Evolutionary conservation across 2,329 filamentous ascomycete genomes (phyloP).

Genomic region (Coniochaeta sp.): DNA sequence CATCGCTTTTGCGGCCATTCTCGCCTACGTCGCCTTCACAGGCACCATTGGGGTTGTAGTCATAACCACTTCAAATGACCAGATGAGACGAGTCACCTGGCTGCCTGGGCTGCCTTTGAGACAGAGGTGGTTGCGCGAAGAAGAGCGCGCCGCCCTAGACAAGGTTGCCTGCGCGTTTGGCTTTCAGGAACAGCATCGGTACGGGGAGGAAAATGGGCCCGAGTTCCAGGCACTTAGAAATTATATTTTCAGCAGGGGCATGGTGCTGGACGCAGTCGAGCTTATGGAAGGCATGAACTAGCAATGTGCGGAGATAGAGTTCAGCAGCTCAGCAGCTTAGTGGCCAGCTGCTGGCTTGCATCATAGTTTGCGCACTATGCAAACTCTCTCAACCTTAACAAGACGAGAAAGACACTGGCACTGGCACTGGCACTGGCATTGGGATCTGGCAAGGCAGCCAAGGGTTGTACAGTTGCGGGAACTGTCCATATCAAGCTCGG

Average conservation of each 20-base stretch:
- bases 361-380: background rate
- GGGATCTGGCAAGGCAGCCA: background rate
- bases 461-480: background rate
- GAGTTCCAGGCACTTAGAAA: constrained; percentile 86
- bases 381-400: background rate
- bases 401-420: background rate
- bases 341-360: background rate
- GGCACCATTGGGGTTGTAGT: constrained; percentile 77
- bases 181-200: constrained; percentile 70
- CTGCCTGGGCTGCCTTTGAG: constrained; percentile 70
- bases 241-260: constrained; percentile 73
- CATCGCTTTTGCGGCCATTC: constrained; percentile 70
- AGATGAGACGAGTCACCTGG: constrained; percentile 94
- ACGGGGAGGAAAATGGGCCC: constrained; percentile 83
- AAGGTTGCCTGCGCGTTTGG: constrained; percentile 84
- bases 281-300: constrained; percentile 83
- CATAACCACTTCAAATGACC: constrained; percentile 81
- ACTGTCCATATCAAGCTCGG: background rate
- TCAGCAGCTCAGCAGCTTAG: background rate
- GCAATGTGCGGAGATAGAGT: constrained; percentile 1
- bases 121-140: constrained; percentile 79
- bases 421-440: too few relatives aligned
- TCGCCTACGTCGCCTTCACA: constrained; percentile 77
- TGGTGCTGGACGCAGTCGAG: constrained; percentile 84
- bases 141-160: constrained; percentile 83